phyloP scores from a whole-genome alignment of 2,329 filamentous ascomycete genomes.

The Fusarium concolor region DNA sequence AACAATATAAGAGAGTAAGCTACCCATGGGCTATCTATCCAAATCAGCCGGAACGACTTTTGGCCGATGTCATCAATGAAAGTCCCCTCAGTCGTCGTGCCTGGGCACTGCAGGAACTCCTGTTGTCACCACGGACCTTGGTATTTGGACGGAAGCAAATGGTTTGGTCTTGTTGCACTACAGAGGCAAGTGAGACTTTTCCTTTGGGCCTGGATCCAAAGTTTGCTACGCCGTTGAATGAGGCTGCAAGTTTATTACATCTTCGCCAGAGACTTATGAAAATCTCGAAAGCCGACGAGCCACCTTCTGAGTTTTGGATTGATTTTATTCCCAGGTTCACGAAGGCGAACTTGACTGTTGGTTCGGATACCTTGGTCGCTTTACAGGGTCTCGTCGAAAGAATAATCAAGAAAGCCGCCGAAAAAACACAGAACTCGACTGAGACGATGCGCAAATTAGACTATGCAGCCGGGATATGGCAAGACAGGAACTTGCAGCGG shows the following conservation, averaged over 20 bases:
- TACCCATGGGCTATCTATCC: slow-evolving; percentile 16
- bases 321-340: background rate
- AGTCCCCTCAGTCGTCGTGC: slow-evolving; percentile 3
- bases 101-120: background rate
- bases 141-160: slow-evolving; percentile 2
- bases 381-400: background rate
- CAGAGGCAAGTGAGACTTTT: slow-evolving; percentile 6
- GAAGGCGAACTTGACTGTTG: background rate
- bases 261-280: background rate
- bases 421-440: background rate
- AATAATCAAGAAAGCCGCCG: background rate
- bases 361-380: background rate
- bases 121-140: background rate
- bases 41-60: background rate
- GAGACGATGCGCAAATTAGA: rapidly evolving
- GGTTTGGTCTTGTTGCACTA: slow-evolving; percentile 2
- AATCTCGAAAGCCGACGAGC: background rate
- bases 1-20: background rate
- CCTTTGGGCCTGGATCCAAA: slow-evolving; percentile 1
- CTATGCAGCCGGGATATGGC: background rate
- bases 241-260: background rate
- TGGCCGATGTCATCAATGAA: background rate
- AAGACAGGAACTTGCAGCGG: background rate
- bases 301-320: background rate
- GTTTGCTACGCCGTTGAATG: background rate